phyloP scores from a whole-genome alignment of 306 rosid species.

The Cucumis hystrix region DNA sequence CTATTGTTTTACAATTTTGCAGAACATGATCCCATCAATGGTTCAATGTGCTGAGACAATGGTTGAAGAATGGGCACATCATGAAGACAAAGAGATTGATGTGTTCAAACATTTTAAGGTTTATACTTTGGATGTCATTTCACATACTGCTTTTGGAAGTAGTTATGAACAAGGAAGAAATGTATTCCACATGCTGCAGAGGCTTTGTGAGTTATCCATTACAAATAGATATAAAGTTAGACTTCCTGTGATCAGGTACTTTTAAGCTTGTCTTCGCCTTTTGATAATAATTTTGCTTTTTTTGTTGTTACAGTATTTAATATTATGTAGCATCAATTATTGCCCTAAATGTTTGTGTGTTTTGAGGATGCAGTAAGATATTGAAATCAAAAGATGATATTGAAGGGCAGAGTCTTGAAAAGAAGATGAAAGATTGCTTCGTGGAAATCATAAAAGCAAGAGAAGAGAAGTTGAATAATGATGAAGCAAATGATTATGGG shows the following conservation, averaged over 20 bases:
- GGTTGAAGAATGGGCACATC: not conserved
- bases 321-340: too few relatives aligned
- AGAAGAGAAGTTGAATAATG: not conserved
- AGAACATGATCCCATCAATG: constrained; percentile 1
- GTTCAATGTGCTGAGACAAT: not conserved
- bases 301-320: too few relatives aligned
- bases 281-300: too few relatives aligned
- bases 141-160: constrained; percentile 8
- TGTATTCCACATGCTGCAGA: not conserved
- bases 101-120: not conserved
- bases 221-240: not conserved
- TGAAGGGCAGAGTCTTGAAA: not conserved
- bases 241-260: not conserved
- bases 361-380: not conserved
- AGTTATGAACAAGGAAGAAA: not conserved
- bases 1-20: not conserved
- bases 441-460: not conserved
- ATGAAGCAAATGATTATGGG: not conserved
- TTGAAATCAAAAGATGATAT: not conserved
- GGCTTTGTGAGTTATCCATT: not conserved
- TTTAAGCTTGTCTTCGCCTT: too few relatives aligned
- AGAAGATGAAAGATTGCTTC: not conserved
- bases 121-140: not conserved
- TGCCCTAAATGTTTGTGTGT: too few relatives aligned
- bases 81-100: not conserved